Base-by-base conservation (phyloP, 1,284 basidiomycete genomes). In the Leccinum subspadiceum region DNA sequence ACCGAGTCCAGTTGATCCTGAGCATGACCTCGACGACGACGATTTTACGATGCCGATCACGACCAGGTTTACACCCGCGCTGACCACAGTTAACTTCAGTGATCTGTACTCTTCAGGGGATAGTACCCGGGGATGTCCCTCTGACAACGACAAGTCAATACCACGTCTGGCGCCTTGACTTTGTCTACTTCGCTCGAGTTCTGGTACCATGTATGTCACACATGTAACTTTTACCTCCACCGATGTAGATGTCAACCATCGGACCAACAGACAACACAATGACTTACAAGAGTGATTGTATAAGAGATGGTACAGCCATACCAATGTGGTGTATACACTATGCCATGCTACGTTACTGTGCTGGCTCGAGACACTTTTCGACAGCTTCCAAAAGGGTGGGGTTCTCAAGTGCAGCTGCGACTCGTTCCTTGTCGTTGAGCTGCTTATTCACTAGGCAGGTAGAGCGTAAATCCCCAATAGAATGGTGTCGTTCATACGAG, bases 351-450 rank as follows among this genome's bases (percentile, higher is more conserved):
- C 53, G 50, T 35, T 6, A 54, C 5, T 50, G 69, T n/a, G 22
- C 82, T 7, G 81, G 82, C 7, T 77, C 77, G 39, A 98, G 80
- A 72, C 94, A 96, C 54, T 91, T 90, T 73, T 98, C 94, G 2
- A 99, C 87, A 0, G 96, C 93, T 59, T 90, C 89, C 3, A 98
- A 75, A 5, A 99, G 81, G 48, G 92, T 86, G 9, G 84, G 82
- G 75, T 99, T 99, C 75, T 99, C 96, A 39, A 99, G 80, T 0
- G 96, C 97, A 8, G 97, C 97, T 24, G 96, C 96, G 0, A 99
- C 97, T 53, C 96, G 83, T 77, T 99, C 96, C 76, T 99, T 99
- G 78, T 99, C 96, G 71, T 99, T 98, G 52, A 99, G 81, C 73
- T 99, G 96, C 76, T 98, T 99, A 79, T 99, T 99, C 35, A 98